phyloP scores from a whole-genome alignment of 1,284 basidiomycete genomes.

The Heterobasidion occidentale region DNA sequence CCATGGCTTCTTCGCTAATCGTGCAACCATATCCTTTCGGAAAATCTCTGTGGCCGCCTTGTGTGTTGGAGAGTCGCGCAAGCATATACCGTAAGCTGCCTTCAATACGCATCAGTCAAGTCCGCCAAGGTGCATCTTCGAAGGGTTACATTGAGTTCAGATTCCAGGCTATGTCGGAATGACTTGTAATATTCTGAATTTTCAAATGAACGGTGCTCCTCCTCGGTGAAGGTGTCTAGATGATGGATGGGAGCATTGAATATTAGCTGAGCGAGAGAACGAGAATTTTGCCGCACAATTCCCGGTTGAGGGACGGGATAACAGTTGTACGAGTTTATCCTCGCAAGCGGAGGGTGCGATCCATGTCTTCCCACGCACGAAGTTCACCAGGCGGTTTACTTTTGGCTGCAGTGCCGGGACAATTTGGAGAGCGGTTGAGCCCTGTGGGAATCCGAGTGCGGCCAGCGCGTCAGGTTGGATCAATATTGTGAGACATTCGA shows the following conservation, averaged over 20 bases:
- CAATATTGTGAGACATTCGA: background rate
- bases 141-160: constrained; percentile 41
- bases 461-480: background rate
- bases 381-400: constrained; percentile 45
- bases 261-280: too few relatives aligned
- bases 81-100: constrained; percentile 37
- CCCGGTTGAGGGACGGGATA: constrained; percentile 25
- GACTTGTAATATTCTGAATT: constrained; percentile 40
- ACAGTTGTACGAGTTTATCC: constrained; percentile 28
- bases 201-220: constrained; percentile 41
- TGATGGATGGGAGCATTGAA: too few relatives aligned
- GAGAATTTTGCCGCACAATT: constrained; percentile 28
- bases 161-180: constrained; percentile 44
- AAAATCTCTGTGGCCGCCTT: constrained; percentile 30
- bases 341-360: constrained; percentile 41
- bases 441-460: constrained; percentile 25
- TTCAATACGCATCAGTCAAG: constrained; percentile 14
- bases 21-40: constrained; percentile 39
- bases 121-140: background rate
- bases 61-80: constrained; percentile 36
- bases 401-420: constrained; percentile 49
- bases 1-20: constrained; percentile 47
- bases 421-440: constrained; percentile 59
- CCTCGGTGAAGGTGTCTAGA: constrained; percentile 39
- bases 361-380: constrained; percentile 58